A percentile compares a stretch with the other conserved stretches of the same genome.
phyloP scores from a whole-genome alignment of 495 filamentous ascomycete species.

The Lasiosphaeria ovina region DNA sequence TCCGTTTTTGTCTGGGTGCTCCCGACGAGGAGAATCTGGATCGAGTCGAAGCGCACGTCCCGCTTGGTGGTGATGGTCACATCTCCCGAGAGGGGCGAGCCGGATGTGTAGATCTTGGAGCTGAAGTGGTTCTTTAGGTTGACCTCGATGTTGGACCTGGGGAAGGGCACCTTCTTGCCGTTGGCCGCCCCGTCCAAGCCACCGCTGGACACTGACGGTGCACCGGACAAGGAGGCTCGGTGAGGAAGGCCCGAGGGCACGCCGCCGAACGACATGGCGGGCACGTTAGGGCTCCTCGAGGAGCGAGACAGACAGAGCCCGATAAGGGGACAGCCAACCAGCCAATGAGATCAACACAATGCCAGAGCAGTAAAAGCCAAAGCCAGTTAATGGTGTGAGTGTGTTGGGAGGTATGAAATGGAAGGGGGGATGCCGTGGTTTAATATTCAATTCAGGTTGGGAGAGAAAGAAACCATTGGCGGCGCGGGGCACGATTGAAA shows the following conservation, averaged over 20 bases:
- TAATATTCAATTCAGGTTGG: too few relatives aligned
- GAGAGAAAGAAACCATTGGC: neutral
- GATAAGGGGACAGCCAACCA: neutral
- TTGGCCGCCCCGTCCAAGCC: neutral
- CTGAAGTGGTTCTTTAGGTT: constrained; percentile 45
- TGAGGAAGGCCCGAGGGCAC: neutral
- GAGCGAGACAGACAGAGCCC: neutral
- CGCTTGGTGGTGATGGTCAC: constrained; percentile 55
- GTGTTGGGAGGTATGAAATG: neutral
- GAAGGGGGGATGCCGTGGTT: neutral
- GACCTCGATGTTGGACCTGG: constrained; percentile 41
- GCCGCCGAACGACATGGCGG: neutral
- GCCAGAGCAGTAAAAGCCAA: neutral
- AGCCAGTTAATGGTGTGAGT: neutral
- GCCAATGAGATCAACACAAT: neutral
- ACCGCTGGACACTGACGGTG: constrained; percentile 16
- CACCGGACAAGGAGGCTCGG: constrained; percentile 1
- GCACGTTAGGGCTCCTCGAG: neutral
- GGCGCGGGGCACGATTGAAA: neutral
- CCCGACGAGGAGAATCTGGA: constrained; percentile 83
- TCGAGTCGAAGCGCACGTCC: constrained; percentile 72
- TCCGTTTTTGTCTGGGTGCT: constrained; percentile 43
- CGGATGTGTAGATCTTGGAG: constrained; percentile 51
- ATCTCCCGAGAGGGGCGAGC: constrained; percentile 43
- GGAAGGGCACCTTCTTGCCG: constrained; percentile 15